Evolutionary conservation across 2,329 filamentous ascomycete genomes (phyloP).

Genomic region (Rasamsonia emersonii): DNA sequence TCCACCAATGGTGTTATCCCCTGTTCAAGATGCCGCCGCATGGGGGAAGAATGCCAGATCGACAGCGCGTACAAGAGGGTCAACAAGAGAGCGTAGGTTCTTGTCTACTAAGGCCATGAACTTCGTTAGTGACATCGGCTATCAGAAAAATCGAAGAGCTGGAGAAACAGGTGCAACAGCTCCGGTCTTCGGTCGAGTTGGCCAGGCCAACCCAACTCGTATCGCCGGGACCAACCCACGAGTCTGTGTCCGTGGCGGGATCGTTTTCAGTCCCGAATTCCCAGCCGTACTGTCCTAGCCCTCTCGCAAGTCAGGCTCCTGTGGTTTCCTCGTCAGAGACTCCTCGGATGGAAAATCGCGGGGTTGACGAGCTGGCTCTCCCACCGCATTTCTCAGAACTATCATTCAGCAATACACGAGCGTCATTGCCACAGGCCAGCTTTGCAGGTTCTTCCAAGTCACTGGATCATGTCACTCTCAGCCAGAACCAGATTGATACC

Average conservation of each 20-base stretch:
- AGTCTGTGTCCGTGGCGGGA: neutral
- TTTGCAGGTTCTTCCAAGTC: neutral
- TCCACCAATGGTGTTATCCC: slow-evolving; percentile 3
- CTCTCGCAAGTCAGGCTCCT: no score
- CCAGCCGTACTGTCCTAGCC: no score
- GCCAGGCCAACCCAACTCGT: no score
- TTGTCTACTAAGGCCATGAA: neutral
- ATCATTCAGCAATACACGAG: neutral
- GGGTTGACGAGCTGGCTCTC: neutral
- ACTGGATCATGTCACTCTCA: slow-evolving; percentile 1
- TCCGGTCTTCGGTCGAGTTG: slow-evolving; percentile 5
- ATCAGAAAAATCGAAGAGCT: slow-evolving; percentile 6
- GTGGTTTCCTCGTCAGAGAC: no score
- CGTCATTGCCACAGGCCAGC: neutral
- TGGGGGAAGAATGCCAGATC: slow-evolving; percentile 6
- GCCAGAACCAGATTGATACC: neutral
- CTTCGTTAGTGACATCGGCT: neutral
- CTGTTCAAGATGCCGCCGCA: slow-evolving; percentile 5
- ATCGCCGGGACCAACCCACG: neutral
- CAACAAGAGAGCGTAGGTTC: slow-evolving; percentile 6
- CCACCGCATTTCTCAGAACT: no score
- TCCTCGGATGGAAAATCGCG: no score
- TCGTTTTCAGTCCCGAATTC: no score
- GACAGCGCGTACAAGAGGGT: slow-evolving; percentile 6
- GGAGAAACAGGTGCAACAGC: slow-evolving; percentile 4